phyloP scores from a whole-genome alignment of 2,329 filamentous ascomycete genomes.

The Talaromyces albobiverticillius region DNA sequence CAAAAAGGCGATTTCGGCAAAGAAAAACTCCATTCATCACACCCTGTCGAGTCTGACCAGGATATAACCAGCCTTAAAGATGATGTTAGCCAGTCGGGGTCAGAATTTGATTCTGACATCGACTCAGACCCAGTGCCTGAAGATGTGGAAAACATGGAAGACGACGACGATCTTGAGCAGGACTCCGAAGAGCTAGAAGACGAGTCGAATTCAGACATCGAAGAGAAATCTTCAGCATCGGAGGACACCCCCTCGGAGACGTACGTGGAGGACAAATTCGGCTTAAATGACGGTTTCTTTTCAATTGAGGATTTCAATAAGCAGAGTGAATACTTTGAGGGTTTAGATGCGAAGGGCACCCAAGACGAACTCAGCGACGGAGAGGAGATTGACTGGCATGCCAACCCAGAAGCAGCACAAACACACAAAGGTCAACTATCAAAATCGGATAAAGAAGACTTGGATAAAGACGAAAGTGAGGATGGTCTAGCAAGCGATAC shows the following conservation, averaged over 20 bases:
- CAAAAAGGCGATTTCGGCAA: conserved; percentile 11
- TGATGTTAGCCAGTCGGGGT: background rate
- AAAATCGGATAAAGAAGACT: conserved; percentile 24
- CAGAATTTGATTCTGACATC: background rate
- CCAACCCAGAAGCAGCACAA: conserved; percentile 62
- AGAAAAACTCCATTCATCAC: background rate
- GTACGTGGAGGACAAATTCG: conserved; percentile 70
- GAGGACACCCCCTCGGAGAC: conserved; percentile 41
- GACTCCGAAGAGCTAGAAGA: conserved; percentile 9
- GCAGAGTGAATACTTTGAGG: conserved; percentile 84
- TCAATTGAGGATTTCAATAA: conserved; percentile 97
- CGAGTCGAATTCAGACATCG: conserved; percentile 4
- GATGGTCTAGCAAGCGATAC: conserved; percentile 49
- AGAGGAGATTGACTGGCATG: conserved; percentile 80
- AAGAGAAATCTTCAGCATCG: background rate
- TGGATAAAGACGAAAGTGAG: conserved; percentile 58
- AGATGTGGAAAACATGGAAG: conserved; percentile 1
- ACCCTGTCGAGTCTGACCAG: background rate
- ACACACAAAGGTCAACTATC: conserved; percentile 14
- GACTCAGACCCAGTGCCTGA: background rate
- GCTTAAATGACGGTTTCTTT: conserved; percentile 96
- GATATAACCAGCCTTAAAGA: background rate
- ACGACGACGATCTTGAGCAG: conserved; percentile 36
- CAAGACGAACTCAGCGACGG: conserved; percentile 73
- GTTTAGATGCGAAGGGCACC: conserved; percentile 75